These are phyloP conservation scores for Talaromyces sp. DNA, from an alignment of 2,329 filamentous ascomycete species.

Conservation along the genomic window DNA sequence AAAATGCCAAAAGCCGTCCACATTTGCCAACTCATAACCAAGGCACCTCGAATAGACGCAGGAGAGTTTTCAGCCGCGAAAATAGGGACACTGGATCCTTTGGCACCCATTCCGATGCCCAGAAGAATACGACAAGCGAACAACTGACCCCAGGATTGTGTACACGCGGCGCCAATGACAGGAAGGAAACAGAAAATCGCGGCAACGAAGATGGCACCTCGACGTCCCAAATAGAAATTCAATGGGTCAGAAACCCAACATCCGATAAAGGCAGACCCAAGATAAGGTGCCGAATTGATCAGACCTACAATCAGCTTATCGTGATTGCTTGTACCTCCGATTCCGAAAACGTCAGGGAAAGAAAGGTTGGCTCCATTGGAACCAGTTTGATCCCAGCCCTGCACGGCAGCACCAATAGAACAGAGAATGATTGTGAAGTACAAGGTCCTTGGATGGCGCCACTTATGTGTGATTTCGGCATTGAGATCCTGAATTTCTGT, in stretches of 20 bases:
- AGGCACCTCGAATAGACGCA: conserved; percentile 53
- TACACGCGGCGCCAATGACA: conserved; percentile 62
- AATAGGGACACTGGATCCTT: conserved; percentile 55
- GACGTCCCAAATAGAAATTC: conserved; percentile 58
- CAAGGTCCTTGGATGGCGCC: conserved; percentile 48
- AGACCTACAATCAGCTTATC: conserved; percentile 63
- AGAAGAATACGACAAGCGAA: conserved; percentile 57
- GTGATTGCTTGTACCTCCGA: conserved; percentile 37
- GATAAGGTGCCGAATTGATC: conserved; percentile 59
- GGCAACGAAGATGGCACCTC: conserved; percentile 62
- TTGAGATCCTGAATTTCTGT: conserved; percentile 41
- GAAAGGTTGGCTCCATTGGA: conserved; percentile 53
- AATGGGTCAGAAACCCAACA: conserved; percentile 66
- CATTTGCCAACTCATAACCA: conserved; percentile 56
- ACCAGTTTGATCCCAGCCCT: conserved; percentile 55
- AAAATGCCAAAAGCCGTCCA: conserved; percentile 63
- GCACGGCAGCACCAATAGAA: conserved; percentile 52
- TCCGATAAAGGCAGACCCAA: conserved; percentile 53
- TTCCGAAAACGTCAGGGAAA: conserved; percentile 48
- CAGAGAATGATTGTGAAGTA: conserved; percentile 53
- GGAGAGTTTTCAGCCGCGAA: conserved; percentile 57
- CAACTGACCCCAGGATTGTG: conserved; percentile 59
- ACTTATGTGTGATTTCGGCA: conserved; percentile 49
- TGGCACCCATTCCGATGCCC: conserved; percentile 61
- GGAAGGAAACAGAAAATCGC: conserved; percentile 64